Evolutionary conservation across 2,329 filamentous ascomycete species (phyloP).

Genomic region (Hawksworthiomyces lignivorus): DNA sequence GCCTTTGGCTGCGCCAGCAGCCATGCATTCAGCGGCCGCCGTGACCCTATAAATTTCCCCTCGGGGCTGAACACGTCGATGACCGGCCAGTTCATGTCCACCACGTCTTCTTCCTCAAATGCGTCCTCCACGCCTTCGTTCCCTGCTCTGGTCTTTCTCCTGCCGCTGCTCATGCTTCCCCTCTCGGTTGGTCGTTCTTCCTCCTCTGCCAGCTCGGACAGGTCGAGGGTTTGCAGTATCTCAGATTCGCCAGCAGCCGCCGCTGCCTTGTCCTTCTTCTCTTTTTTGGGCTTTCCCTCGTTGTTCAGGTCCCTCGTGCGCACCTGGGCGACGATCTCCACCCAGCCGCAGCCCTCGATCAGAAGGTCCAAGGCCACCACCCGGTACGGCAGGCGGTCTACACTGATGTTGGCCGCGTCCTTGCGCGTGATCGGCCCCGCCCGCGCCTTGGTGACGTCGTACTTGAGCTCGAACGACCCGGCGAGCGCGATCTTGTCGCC

Average conservation of each 20-base stretch:
- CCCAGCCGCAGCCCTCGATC: constrained; percentile 87
- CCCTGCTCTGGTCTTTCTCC: background rate
- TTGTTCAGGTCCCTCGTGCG: constrained; percentile 45
- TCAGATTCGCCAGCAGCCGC: too few species aligned
- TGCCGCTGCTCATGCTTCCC: too few species aligned
- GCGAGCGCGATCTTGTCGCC: constrained; percentile 58
- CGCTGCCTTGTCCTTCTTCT: constrained; percentile 4
- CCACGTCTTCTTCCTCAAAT: constrained; percentile 12
- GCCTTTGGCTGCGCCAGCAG: constrained; percentile 47
- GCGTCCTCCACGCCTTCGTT: constrained; percentile 14
- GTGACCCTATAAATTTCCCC: constrained; percentile 66
- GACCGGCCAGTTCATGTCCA: constrained; percentile 49
- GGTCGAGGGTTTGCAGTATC: constrained; percentile 21
- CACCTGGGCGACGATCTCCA: constrained; percentile 80
- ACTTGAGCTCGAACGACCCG: constrained; percentile 64
- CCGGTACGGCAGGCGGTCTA: constrained; percentile 67
- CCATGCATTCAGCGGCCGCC: constrained; percentile 66
- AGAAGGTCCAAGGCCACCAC: constrained; percentile 78
- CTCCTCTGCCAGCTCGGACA: constrained; percentile 15
- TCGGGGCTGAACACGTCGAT: constrained; percentile 82
- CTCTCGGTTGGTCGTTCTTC: too few species aligned
- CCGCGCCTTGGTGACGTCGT: constrained; percentile 76
- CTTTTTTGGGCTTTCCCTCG: constrained; percentile 15
- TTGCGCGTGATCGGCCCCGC: constrained; percentile 64
- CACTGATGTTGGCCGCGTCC: constrained; percentile 53